phyloP scores from a whole-genome alignment of 1,139 yeast species.

The Geotrichum armillariae region DNA sequence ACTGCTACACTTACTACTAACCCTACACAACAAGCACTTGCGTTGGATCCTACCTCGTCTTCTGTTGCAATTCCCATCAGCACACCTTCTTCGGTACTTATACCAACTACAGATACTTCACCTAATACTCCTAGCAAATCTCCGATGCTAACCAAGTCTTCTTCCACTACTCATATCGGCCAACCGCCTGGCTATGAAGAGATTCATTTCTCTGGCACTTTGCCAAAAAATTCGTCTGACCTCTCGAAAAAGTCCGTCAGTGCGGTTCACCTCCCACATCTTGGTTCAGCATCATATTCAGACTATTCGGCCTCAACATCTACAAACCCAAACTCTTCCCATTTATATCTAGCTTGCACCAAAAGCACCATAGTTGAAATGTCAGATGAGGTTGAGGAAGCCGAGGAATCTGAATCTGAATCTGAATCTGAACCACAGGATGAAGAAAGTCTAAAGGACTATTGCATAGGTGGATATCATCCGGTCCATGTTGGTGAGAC shows the following conservation, averaged over 20 bases:
- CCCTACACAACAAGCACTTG: not conserved
- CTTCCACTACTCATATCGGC: not conserved
- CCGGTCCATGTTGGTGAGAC: slow-evolving; percentile 78
- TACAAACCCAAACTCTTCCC: slow-evolving; percentile 3
- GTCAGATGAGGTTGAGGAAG: not conserved
- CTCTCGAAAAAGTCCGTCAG: slow-evolving; percentile 6
- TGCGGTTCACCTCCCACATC: slow-evolving; percentile 6
- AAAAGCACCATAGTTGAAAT: not conserved
- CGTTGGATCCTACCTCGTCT: not conserved
- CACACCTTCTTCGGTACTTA: not conserved
- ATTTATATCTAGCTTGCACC: not conserved
- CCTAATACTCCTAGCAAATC: not conserved
- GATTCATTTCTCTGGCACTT: not conserved
- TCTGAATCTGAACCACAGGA: slow-evolving; percentile 29
- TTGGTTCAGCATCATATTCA: not conserved
- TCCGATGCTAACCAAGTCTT: not conserved
- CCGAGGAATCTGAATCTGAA: slow-evolving; percentile 15
- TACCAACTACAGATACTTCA: not conserved
- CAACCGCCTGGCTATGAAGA: slow-evolving; percentile 4
- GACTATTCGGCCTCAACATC: not conserved
- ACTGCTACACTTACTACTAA: not conserved
- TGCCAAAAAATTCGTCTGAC: not conserved
- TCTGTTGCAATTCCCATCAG: not conserved
- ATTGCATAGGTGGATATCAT: slow-evolving; percentile 83
- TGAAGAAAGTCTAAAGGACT: slow-evolving; percentile 74